phyloP scores from a whole-genome alignment of 2,329 filamentous ascomycete genomes.

The Paecilomyces sp. region DNA sequence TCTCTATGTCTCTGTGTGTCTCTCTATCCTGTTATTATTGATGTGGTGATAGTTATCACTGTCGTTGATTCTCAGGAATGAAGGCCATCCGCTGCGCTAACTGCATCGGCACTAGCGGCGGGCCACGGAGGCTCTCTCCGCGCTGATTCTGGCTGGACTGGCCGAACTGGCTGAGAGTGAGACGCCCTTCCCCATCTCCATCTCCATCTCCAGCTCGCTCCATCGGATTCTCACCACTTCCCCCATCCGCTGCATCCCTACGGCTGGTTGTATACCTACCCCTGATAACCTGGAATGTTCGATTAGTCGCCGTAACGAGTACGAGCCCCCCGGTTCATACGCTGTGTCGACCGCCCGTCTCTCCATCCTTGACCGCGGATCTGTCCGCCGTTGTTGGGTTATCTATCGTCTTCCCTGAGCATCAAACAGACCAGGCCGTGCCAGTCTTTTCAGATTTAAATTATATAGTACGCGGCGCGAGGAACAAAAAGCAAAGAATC shows the following conservation, averaged over 20 bases:
- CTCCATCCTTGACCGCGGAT: background rate
- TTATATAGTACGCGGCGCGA: background rate
- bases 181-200: background rate
- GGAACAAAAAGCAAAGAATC: background rate
- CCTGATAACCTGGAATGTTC: background rate
- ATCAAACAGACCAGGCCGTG: background rate
- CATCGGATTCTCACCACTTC: conserved; percentile 2
- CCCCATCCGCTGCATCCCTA: background rate
- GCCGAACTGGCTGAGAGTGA: background rate
- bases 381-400: background rate
- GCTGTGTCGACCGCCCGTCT: background rate
- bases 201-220: conserved; percentile 1
- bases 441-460: background rate
- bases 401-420: background rate
- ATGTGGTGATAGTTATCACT: too few species aligned
- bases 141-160: conserved; percentile 10
- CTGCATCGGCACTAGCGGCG: conserved; percentile 9
- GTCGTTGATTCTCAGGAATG: background rate
- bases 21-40: too few species aligned
- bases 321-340: background rate
- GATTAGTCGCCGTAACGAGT: background rate
- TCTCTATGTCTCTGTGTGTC: too few species aligned
- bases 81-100: conserved; percentile 4
- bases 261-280: background rate
- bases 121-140: conserved; percentile 8